Percentiles rank a stretch among this genome's conserved stretches.
These are phyloP conservation scores for Podospora didyma DNA, from an alignment of 495 filamentous ascomycete genomes.

Conservation along the genomic window DNA sequence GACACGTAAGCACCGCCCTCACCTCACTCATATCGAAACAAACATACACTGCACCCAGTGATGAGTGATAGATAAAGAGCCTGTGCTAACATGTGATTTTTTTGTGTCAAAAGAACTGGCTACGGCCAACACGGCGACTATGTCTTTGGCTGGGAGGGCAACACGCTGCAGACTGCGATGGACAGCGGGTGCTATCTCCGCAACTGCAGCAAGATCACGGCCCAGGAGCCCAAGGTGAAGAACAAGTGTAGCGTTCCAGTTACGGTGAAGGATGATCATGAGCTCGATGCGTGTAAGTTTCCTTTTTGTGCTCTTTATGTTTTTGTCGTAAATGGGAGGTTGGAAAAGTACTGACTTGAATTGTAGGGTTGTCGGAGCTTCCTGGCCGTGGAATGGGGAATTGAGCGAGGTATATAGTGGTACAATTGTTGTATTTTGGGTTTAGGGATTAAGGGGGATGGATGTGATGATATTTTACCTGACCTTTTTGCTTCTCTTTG, in stretches of 20 bases:
- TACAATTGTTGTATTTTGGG: too few species aligned
- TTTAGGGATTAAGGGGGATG: too few species aligned
- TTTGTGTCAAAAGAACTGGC: slow-evolving; percentile 21
- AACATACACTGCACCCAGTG: too few species aligned
- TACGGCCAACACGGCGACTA: slow-evolving; percentile 44
- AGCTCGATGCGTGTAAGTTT: slow-evolving; percentile 38
- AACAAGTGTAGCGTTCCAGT: slow-evolving; percentile 33
- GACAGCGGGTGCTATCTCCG: slow-evolving; percentile 35
- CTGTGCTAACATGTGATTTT: too few species aligned
- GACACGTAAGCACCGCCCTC: slow-evolving; percentile 26
- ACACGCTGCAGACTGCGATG: slow-evolving; percentile 40
- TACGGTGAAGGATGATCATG: slow-evolving; percentile 30
- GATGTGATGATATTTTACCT: too few species aligned
- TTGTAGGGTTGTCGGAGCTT: neutral
- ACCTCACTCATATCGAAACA: too few species aligned
- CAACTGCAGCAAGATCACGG: slow-evolving; percentile 28
- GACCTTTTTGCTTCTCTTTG: too few species aligned
- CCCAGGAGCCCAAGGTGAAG: slow-evolving; percentile 24
- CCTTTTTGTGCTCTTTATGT: neutral
- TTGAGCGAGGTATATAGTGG: neutral
- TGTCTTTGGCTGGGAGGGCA: slow-evolving; percentile 41
- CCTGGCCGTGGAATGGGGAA: neutral
- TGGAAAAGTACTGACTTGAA: too few species aligned
- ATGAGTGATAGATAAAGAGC: too few species aligned
- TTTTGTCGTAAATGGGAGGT: too few species aligned